Evolutionary conservation across 352 stramenopile genomes (phyloP).

Genomic region (Plasmopara muralis): DNA sequence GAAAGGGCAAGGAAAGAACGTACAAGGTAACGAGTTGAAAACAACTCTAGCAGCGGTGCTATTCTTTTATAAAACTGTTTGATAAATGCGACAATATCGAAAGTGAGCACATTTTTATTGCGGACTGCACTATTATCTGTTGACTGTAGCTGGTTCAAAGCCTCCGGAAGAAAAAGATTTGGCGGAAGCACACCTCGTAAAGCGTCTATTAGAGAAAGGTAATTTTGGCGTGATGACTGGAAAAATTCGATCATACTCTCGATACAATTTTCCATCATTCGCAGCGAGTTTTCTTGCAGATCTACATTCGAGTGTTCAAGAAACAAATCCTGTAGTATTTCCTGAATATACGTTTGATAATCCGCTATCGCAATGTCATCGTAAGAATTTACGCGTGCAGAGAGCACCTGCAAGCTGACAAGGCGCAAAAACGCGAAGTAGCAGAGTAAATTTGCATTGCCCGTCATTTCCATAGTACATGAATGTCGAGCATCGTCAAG

Average conservation of each 20-base stretch:
- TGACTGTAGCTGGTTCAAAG: constrained; percentile 6
- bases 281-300: constrained; percentile 17
- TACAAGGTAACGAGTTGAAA: constrained; percentile 14
- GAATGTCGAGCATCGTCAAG: constrained; percentile 12
- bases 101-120: constrained; percentile 5
- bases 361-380: constrained; percentile 1
- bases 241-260: constrained; percentile 31
- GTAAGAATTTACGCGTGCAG: constrained; percentile 12
- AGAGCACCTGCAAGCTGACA: constrained; percentile 24
- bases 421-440: constrained; percentile 31
- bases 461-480: constrained; percentile 1
- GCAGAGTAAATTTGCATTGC: constrained; percentile 21
- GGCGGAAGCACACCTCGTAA: constrained; percentile 25
- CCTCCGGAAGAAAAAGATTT: constrained; percentile 20
- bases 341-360: constrained; percentile 14
- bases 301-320: constrained; percentile 3
- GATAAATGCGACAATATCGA: constrained; percentile 20
- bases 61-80: constrained; percentile 25
- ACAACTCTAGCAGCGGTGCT: constrained; percentile 16
- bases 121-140: background rate
- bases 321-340: constrained; percentile 6
- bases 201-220: constrained; percentile 19
- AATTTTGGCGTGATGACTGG: constrained; percentile 13
- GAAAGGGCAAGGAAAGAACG: constrained; percentile 27
- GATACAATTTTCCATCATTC: constrained; percentile 22